Evolutionary conservation across 345 rosid genomes (phyloP).

Genomic region (Bretschneidera sinensis): DNA sequence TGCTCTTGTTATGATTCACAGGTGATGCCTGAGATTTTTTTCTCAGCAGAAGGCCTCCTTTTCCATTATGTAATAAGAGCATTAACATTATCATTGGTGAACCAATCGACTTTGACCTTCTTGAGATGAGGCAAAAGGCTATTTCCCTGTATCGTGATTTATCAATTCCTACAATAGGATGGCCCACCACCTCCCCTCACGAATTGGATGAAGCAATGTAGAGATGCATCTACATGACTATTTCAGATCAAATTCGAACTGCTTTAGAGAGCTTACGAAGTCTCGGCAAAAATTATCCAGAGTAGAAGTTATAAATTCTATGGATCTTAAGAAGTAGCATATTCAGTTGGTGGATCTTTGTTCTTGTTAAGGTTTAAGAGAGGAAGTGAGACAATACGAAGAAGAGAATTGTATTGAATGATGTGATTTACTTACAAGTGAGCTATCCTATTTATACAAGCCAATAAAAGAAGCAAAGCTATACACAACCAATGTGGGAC

Average conservation of each 20-base stretch:
- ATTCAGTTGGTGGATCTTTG: too few species aligned
- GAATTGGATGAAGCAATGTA: constrained; percentile 74
- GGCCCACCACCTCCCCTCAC: constrained; percentile 39
- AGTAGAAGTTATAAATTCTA: constrained; percentile 39
- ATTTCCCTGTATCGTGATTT: constrained; percentile 37
- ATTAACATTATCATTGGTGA: constrained; percentile 63
- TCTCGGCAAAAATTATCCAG: too few species aligned
- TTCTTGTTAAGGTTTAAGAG: too few species aligned
- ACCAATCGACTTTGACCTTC: constrained; percentile 74
- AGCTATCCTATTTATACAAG: too few species aligned
- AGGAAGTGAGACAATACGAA: too few species aligned
- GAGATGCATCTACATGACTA: constrained; percentile 48
- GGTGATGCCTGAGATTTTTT: constrained; percentile 84
- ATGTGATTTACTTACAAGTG: too few species aligned
- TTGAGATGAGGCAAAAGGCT: constrained; percentile 54
- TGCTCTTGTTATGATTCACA: constrained; percentile 22
- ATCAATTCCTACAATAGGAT: constrained; percentile 33
- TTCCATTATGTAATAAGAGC: constrained; percentile 61
- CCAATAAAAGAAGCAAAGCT: too few species aligned
- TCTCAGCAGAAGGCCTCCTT: constrained; percentile 56
- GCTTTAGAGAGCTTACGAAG: too few species aligned
- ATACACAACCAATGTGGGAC: too few species aligned
- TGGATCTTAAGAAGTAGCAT: background rate
- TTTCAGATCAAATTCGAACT: constrained; percentile 60
- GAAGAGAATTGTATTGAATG: too few species aligned